A percentile compares a stretch with the other conserved stretches of the same genome.
These are phyloP conservation scores for Syncephalastrum monosporum DNA, from an alignment of 371 early-diverging fungal genomes.

Conservation along the genomic window DNA sequence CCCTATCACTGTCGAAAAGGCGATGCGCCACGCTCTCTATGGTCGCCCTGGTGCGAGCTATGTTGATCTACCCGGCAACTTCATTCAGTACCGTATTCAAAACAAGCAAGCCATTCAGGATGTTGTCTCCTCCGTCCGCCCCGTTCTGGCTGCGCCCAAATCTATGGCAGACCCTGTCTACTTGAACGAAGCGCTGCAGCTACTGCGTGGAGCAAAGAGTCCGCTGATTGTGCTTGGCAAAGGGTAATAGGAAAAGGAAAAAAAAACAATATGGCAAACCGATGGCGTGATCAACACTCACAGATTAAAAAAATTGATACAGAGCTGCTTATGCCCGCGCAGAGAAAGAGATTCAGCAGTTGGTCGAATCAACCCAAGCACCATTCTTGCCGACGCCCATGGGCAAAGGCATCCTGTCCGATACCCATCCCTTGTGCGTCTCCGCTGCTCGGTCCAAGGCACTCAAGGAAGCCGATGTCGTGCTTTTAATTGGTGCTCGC, in stretches of 20 bases:
- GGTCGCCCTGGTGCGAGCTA: constrained; percentile 78
- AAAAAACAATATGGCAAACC: not conserved
- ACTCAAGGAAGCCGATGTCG: constrained; percentile 68
- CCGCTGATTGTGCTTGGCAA: constrained; percentile 79
- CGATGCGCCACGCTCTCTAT: constrained; percentile 50
- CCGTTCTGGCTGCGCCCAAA: constrained; percentile 32
- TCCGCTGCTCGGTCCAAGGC: constrained; percentile 75
- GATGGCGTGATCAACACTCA: not conserved
- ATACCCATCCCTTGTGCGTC: constrained; percentile 62
- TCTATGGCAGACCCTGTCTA: constrained; percentile 47
- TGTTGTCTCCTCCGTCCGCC: constrained; percentile 10
- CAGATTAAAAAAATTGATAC: not conserved
- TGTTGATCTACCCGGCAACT: constrained; percentile 76
- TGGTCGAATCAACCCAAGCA: constrained; percentile 56
- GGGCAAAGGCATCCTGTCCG: constrained; percentile 78
- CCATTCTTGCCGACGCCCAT: constrained; percentile 84
- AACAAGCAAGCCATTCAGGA: constrained; percentile 18
- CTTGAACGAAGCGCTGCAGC: constrained; percentile 27
- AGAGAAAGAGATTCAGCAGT: constrained; percentile 54
- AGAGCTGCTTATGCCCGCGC: constrained; percentile 70
- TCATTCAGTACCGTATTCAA: constrained; percentile 54
- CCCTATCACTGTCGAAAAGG: constrained; percentile 58
- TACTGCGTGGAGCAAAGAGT: constrained; percentile 46
- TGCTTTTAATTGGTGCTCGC: constrained; percentile 72
- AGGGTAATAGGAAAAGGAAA: constrained; percentile 45